These are phyloP conservation scores for Apiospora saccharicola DNA, from an alignment of 2,329 filamentous ascomycete genomes.

Conservation along the genomic window DNA sequence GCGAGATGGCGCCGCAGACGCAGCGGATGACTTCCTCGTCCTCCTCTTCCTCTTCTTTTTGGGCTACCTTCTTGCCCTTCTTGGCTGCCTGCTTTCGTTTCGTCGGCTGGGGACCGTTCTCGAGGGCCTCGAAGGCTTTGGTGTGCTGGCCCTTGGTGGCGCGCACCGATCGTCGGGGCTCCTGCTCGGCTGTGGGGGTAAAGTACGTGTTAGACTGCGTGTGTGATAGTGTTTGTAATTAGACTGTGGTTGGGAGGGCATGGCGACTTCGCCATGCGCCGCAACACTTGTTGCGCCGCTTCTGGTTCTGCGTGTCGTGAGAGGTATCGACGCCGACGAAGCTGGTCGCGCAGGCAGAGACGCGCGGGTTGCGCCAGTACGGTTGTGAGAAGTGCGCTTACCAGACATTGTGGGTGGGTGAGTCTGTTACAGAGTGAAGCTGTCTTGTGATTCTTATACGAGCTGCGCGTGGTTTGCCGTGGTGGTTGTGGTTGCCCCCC, in stretches of 20 bases:
- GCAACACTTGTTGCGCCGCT: background rate
- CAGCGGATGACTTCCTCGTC: slow-evolving; percentile 83
- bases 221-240: background rate
- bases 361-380: slow-evolving; percentile 28
- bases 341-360: slow-evolving; percentile 7
- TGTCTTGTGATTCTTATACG: slow-evolving; percentile 5
- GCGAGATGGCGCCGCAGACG: slow-evolving; percentile 84
- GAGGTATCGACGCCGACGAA: slow-evolving; percentile 20
- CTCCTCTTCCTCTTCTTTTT: slow-evolving; percentile 49
- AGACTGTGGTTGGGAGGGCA: background rate
- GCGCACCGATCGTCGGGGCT: slow-evolving; percentile 92
- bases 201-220: slow-evolving; percentile 36
- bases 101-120: slow-evolving; percentile 60
- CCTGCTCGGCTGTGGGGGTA: slow-evolving; percentile 56
- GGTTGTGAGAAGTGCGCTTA: slow-evolving; percentile 40
- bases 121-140: slow-evolving; percentile 83
- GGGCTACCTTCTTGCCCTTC: slow-evolving; percentile 75
- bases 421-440: background rate
- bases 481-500: background rate
- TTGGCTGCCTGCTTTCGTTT: slow-evolving; percentile 55
- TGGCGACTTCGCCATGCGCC: background rate
- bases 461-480: slow-evolving; percentile 7
- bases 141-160: slow-evolving; percentile 96
- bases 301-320: background rate
- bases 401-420: slow-evolving; percentile 40